Base-by-base conservation (phyloP, 1,139 yeast genomes). In the Arxiozyma telluris region DNA sequence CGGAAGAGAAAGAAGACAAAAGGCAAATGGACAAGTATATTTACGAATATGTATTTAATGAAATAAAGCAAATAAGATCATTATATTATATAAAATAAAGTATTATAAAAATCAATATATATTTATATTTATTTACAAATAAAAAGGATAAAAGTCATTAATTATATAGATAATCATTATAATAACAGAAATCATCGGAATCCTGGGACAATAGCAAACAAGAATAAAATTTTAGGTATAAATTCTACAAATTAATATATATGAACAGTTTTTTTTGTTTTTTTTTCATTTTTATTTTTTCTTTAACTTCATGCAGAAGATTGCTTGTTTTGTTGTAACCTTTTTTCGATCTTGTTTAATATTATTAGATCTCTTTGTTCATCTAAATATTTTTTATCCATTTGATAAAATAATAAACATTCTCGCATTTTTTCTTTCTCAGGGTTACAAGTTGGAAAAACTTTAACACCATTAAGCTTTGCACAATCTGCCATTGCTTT, bases 381-480 rank as follows among this genome's bases (percentile, higher is more conserved):
- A 66, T 87, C 95, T 61, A 87, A 77, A 61, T 79, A 87, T 61
- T 83, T 80, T 55, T 81, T 76, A 50, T 81, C 81, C 25, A 56
- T 58, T 71, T 84, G 89, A 59, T 81, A 84, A 50, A 75, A 72
- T n/a, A 79, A 75, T 27, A 90, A 84, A 70, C 97, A 90, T 48
- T 76, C 77, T 55, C 79, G 76, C 84, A 89, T 82, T 23, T 80
- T 84, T 55, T 81, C 81, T 54, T 85, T 74, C 53, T 84, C 82
- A 50, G 65, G 72, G 41, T 74, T 71, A 59, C 89, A 83, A 52
- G 77, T 75, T 68, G 81, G 82, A 59, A 83, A 76, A 44, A 81
- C 83, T 41, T 75, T 74, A 48, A 80, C 62, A 44, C 85, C 86
- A 54, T 77, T 74, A 41, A 67, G 59, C 57, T 76, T 72, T 25